Base-by-base conservation (phyloP, 495 filamentous ascomycete genomes). In the Penicillium psychrofluorescens region DNA sequence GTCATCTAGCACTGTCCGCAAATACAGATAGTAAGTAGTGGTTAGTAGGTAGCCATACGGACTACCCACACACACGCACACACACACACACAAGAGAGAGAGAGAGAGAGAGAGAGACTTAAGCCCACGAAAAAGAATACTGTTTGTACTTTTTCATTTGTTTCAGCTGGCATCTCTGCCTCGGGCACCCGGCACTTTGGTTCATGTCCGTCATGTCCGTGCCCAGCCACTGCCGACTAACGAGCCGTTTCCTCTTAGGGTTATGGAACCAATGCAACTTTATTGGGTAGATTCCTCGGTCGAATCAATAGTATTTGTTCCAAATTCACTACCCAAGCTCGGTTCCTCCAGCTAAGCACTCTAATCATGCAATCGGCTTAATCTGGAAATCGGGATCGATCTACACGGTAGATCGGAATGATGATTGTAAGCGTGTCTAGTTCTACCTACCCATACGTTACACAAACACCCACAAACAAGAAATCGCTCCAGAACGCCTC, bases 151-250 rank as follows among this genome's bases (percentile, higher is more conserved):
- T 22, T 22, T 22, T 33, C 28, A 35, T 49, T 47, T 47, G 12
- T 30, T 43, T 48, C 57, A 60, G 57, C 57, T 60, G 48, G 45
- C 15, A 49, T 50, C 38, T 59, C 48, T 54, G 51, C 54, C 57
- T 60, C 44, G 48, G 31, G 51, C 29, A 44, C 54, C 51, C 55
- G 46, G 49, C 51, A 54, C 55, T 44, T 41, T 43, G 48, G 32
- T 42, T 48, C 35, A 36, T 38, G 49, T 35, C 44, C 40, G 27
- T 41, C n/a, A n/a, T n/a, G n/a, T n/a, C n/a, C n/a, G n/a, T n/a
- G n/a, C n/a, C n/a, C n/a, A n/a, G 38, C 27, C 15, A 22, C 41
- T 30, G 15, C 39, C 50, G 46, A 56, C 45, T 38, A 7, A 34
- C 22, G 32, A 31, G 36, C 22, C 4, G 22, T 22, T 22, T 22